phyloP scores from a whole-genome alignment of 306 rosid genomes.

The Dicorynia guianensis region DNA sequence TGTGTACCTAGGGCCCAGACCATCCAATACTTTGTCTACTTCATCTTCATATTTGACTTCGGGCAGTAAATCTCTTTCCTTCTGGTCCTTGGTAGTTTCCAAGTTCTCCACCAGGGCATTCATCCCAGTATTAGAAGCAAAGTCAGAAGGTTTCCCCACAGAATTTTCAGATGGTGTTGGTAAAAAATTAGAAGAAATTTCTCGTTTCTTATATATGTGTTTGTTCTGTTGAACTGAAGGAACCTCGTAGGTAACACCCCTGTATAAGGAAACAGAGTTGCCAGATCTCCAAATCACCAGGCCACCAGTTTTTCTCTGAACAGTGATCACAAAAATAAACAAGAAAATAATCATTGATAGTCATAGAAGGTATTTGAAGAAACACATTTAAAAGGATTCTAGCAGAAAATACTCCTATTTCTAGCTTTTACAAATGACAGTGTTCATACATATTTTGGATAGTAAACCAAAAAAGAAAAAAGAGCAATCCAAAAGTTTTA shows the following conservation, averaged over 20 bases:
- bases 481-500: conserved; percentile 15
- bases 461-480: background rate
- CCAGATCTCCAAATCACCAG: conserved; percentile 98
- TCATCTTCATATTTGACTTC: conserved; percentile 79
- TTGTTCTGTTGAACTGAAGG: conserved; percentile 68
- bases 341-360: conserved; percentile 29
- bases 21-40: conserved; percentile 76
- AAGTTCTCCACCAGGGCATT: conserved; percentile 38
- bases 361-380: conserved; percentile 16
- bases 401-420: background rate
- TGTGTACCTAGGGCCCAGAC: conserved; percentile 83
- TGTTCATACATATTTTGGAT: background rate
- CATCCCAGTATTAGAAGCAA: conserved; percentile 48
- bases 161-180: conserved; percentile 45
- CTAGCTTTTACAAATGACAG: background rate
- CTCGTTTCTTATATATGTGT: conserved; percentile 53
- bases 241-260: conserved; percentile 93
- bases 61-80: conserved; percentile 44
- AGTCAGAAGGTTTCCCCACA: conserved; percentile 42
- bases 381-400: background rate
- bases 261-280: conserved; percentile 85
- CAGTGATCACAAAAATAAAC: conserved; percentile 37
- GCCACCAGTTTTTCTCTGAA: conserved; percentile 98
- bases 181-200: conserved; percentile 46
- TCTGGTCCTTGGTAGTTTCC: conserved; percentile 49